Conservation (phyloP, 2,329 filamentous ascomycete species). For the Monilinia fructigena region DNA sequence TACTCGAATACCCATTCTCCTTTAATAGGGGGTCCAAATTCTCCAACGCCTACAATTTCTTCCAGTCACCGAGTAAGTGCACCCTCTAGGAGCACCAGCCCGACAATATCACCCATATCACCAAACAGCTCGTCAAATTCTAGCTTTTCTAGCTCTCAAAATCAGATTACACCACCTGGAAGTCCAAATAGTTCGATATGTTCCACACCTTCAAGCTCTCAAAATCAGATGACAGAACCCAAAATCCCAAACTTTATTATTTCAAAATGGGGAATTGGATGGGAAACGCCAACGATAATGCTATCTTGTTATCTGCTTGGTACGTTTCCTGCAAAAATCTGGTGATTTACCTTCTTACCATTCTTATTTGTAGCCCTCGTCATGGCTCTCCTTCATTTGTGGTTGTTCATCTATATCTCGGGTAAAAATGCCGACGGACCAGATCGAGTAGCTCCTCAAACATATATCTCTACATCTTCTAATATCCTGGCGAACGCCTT, state of each 20-base stretch:
- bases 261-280: conserved; percentile 33
- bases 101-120: conserved; percentile 8
- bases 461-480: conserved; percentile 31
- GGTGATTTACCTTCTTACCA: not conserved
- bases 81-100: conserved; percentile 5
- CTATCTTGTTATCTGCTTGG: conserved; percentile 26
- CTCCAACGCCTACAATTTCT: not conserved
- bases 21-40: not conserved
- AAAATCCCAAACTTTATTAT: conserved; percentile 25
- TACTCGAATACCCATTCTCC: not conserved
- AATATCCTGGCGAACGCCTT: conserved; percentile 34
- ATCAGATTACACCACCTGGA: not conserved
- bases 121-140: not conserved
- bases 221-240: not conserved
- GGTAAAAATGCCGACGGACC: conserved; percentile 31
- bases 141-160: not conserved
- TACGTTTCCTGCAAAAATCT: not conserved
- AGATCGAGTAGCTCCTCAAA: conserved; percentile 29
- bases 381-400: conserved; percentile 25
- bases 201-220: not conserved
- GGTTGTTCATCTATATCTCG: conserved; percentile 31
- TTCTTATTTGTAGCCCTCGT: conserved; percentile 28
- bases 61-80: not conserved
- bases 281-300: conserved; percentile 32
- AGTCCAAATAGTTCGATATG: not conserved